phyloP scores from a whole-genome alignment of 176 grass and related monocot genomes.

The Zea luxurians region DNA sequence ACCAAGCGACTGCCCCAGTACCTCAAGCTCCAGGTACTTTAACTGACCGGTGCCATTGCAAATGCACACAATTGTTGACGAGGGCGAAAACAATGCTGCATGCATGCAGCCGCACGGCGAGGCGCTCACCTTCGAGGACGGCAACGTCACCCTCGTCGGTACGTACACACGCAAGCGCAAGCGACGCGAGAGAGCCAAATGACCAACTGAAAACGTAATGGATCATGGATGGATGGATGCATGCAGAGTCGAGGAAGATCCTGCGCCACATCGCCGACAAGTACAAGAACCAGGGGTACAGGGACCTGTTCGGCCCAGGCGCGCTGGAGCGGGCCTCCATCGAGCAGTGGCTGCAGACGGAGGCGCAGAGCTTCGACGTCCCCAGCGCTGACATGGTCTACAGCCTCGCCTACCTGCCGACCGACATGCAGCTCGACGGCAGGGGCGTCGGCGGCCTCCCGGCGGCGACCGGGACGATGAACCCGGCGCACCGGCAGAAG shows the following conservation, averaged over 20 bases:
- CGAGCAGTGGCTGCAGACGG: conserved; percentile 93
- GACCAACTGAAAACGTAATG: neutral
- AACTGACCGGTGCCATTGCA: too few species aligned
- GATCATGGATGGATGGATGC: neutral
- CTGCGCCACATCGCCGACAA: conserved; percentile 66
- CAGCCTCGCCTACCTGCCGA: conserved; percentile 57
- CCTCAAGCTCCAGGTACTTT: conserved; percentile 50
- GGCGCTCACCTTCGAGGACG: conserved; percentile 58
- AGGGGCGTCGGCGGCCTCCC: neutral
- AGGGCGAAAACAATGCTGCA: neutral
- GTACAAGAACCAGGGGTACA: conserved; percentile 59
- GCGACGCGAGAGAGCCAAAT: neutral
- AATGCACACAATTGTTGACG: neutral
- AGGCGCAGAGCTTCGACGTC: conserved; percentile 73
- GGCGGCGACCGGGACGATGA: conserved; percentile 10
- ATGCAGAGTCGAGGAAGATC: conserved; percentile 76
- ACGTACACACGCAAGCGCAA: neutral
- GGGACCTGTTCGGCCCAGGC: conserved; percentile 61
- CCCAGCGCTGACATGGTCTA: conserved; percentile 65
- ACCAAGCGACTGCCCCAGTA: conserved; percentile 42
- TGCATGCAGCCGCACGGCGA: conserved; percentile 48
- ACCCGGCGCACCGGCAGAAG: conserved; percentile 35
- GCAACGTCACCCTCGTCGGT: conserved; percentile 50
- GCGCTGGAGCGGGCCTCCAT: conserved; percentile 73
- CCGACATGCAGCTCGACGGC: conserved; percentile 14